phyloP scores from a whole-genome alignment of 169 alveolate genomes.

The Cryptosporidium ryanae region DNA sequence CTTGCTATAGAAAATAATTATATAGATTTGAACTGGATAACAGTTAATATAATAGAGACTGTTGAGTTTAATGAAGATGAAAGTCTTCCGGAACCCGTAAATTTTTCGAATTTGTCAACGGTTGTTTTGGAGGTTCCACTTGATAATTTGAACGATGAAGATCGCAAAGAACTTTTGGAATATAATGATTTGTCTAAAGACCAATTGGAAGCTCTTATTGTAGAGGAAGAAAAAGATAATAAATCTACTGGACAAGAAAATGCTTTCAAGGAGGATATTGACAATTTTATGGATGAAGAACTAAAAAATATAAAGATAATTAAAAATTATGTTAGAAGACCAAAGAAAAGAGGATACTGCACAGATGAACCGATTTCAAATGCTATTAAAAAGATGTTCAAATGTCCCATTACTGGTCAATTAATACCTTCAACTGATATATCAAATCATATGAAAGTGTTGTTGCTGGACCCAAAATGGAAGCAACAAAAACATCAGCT shows the following conservation, averaged over 20 bases:
- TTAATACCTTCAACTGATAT: conserved; percentile 91
- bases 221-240: conserved; percentile 56
- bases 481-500: conserved; percentile 90
- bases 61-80: conserved; percentile 73
- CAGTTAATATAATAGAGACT: conserved; percentile 78
- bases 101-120: conserved; percentile 62
- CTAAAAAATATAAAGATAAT: conserved; percentile 81
- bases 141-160: conserved; percentile 58
- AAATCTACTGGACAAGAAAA: conserved; percentile 33
- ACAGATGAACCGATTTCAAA: conserved; percentile 75
- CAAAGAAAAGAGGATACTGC: conserved; percentile 78
- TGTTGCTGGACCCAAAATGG: conserved; percentile 97
- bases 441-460: conserved; percentile 92
- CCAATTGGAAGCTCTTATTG: conserved; percentile 54
- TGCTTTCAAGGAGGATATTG: neutral
- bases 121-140: conserved; percentile 36
- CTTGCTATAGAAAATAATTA: conserved; percentile 78
- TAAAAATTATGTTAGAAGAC: conserved; percentile 83
- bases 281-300: conserved; percentile 84
- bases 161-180: conserved; percentile 74
- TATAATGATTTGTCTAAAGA: conserved; percentile 31
- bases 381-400: conserved; percentile 82
- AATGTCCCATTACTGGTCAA: conserved; percentile 95
- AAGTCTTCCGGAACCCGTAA: conserved; percentile 50
- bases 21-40: conserved; percentile 75